Base-by-base conservation (phyloP, 768 basidiomycete genomes). In the Calocera viscosa region DNA sequence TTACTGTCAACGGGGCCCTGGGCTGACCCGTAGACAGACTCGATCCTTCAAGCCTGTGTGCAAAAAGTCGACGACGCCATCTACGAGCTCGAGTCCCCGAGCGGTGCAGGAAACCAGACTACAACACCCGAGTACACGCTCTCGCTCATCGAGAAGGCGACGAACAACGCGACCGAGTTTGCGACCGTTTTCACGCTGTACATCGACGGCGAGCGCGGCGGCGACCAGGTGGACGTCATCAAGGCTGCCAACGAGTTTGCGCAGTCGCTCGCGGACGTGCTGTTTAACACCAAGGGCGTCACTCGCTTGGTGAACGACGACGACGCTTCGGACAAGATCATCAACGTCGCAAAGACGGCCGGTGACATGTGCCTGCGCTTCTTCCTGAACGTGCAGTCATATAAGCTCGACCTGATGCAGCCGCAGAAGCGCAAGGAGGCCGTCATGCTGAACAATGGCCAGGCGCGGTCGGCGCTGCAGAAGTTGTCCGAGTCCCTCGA, bases 61-160 rank as follows among this genome's bases (percentile, higher is more conserved):
- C 90, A 94, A 71, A 98, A 98, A 77, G 88, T 99, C 28, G 96
- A 99, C 71, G 94, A 98, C 73, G 84, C 92, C 3, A 91, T 98
- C 71, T 99, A 98, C 77, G 96, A 98, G 76, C 83, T 99, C 43
- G 95, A 99, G 76, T 96, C 96, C 2, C 92, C 93, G 1, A 89
- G 90, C 41, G 91, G 93, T 72, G 89, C 89, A 2, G 96, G 95
- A 39, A 97, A 98, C 77, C 83, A 88, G 71, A 95, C 91, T 74
- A 92, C 95, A n/a, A 98, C 96, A 0, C 96, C 96, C 2, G 95
- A 97, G 75, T 98, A 98, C 75, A 95, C 94, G 0, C 80, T 97
- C 19, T 96, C 96, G 1, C 94, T 98, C 89, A 92, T 98, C 73
- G 96, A 99, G 76, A 97, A 97, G 78, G 89, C 93, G 1, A 79